These are phyloP conservation scores for Periconia sp. DNA, from an alignment of 2,329 filamentous ascomycete species.

Conservation along the genomic window DNA sequence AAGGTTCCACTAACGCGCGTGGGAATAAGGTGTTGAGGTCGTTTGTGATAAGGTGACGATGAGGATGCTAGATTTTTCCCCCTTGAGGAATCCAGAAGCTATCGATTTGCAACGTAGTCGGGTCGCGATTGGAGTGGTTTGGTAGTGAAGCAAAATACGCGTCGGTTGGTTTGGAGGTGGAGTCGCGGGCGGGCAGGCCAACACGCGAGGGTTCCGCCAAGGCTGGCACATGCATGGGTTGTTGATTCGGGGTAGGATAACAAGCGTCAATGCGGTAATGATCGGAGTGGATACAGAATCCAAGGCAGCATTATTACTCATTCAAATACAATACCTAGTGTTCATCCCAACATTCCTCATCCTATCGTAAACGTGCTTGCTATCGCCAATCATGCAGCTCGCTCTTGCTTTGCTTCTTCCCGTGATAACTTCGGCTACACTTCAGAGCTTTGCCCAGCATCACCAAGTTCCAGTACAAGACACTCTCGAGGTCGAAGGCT, in stretches of 20 bases:
- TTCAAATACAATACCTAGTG: background rate
- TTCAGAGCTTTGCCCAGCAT: background rate
- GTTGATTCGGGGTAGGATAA: background rate
- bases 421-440: constrained; percentile 3
- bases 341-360: background rate
- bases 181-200: too few species aligned
- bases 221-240: too few species aligned
- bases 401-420: background rate
- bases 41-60: background rate
- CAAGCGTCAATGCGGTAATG: background rate
- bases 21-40: background rate
- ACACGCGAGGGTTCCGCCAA: too few species aligned
- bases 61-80: background rate
- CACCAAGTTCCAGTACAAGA: constrained; percentile 33
- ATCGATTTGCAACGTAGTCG: background rate
- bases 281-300: background rate
- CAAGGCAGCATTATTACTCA: background rate
- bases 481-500: constrained; percentile 27
- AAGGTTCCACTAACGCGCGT: background rate
- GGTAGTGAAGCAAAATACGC: too few species aligned
- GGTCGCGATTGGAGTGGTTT: too few species aligned
- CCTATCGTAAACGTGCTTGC: background rate
- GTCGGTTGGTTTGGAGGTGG: too few species aligned
- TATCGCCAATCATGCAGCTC: background rate
- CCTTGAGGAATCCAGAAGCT: background rate